A percentile compares a stretch with the other conserved stretches of the same genome.
Conservation (phyloP, 1,284 basidiomycete species). For the Cerrena zonata region DNA sequence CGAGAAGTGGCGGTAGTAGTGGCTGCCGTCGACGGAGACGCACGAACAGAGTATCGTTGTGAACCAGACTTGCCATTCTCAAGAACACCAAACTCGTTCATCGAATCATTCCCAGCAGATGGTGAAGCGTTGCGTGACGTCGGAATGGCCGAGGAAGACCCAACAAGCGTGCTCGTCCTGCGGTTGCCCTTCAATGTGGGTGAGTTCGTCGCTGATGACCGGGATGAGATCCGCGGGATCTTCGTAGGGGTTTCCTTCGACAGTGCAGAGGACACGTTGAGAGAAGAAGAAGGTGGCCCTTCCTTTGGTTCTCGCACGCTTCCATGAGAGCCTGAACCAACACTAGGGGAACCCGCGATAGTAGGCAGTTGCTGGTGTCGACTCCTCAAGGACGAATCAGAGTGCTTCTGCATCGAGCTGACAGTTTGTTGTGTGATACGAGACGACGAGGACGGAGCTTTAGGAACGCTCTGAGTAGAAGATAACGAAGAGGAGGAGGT, state of each 20-base stretch:
- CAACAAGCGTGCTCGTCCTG: constrained; percentile 56
- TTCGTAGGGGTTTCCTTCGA: constrained; percentile 85
- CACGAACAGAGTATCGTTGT: constrained; percentile 46
- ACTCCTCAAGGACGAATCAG: constrained; percentile 69
- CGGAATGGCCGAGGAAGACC: constrained; percentile 26
- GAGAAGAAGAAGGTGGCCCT: constrained; percentile 43
- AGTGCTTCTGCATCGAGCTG: constrained; percentile 77
- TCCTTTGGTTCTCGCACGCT: constrained; percentile 52
- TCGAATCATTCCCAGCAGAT: constrained; percentile 37
- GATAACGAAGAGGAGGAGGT: constrained; percentile 39
- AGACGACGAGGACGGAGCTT: constrained; percentile 47
- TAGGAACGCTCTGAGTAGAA: constrained; percentile 40
- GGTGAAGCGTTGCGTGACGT: constrained; percentile 65
- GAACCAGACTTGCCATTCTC: constrained; percentile 43
- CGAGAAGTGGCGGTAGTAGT: constrained; percentile 46
- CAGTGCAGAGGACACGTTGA: constrained; percentile 46
- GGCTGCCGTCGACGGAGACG: constrained; percentile 48
- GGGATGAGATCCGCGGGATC: constrained; percentile 86
- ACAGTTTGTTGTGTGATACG: constrained; percentile 67
- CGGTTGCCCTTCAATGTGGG: constrained; percentile 58
- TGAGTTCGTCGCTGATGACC: constrained; percentile 63
- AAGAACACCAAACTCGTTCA: constrained; percentile 76
- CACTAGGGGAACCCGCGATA: constrained; percentile 85
- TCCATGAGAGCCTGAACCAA: constrained; percentile 50
- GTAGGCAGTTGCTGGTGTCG: constrained; percentile 77